A percentile compares a stretch with the other conserved stretches of the same genome.
Evolutionary conservation across 116 monocot species (phyloP).

Genomic region (Posidonia oceanica): DNA sequence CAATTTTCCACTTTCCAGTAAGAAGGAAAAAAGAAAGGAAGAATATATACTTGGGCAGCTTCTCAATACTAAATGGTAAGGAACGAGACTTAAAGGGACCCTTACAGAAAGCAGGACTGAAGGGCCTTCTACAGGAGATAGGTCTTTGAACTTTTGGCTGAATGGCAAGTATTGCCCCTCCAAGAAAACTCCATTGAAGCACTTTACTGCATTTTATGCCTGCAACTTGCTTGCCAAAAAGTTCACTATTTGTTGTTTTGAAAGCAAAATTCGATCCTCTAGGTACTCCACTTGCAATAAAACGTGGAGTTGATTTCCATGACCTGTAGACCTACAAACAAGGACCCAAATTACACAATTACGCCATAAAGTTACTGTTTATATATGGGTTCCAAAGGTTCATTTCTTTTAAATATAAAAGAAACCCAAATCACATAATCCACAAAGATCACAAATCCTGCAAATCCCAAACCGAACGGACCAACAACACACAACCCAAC

Average conservation of each 20-base stretch:
- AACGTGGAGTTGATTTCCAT: no score
- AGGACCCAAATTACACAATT: no score
- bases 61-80: not conserved
- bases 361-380: no score
- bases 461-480: no score
- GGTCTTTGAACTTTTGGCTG: not conserved
- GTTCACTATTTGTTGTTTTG: no score
- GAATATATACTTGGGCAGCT: not conserved
- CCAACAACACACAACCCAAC: not conserved
- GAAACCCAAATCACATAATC: no score
- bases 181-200: slow-evolving; percentile 1
- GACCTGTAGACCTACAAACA: no score
- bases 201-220: not conserved
- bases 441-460: no score
- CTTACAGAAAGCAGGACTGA: slow-evolving; percentile 1
- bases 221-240: not conserved
- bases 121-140: not conserved
- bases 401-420: no score
- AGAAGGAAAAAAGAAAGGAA: not conserved
- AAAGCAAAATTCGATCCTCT: no score
- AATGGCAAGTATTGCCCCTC: not conserved
- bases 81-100: not conserved
- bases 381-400: no score
- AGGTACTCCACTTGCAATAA: no score
- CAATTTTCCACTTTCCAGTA: not conserved